Base-by-base conservation (phyloP, 2,329 filamentous ascomycete genomes). In the Cercospora nicotianae region DNA sequence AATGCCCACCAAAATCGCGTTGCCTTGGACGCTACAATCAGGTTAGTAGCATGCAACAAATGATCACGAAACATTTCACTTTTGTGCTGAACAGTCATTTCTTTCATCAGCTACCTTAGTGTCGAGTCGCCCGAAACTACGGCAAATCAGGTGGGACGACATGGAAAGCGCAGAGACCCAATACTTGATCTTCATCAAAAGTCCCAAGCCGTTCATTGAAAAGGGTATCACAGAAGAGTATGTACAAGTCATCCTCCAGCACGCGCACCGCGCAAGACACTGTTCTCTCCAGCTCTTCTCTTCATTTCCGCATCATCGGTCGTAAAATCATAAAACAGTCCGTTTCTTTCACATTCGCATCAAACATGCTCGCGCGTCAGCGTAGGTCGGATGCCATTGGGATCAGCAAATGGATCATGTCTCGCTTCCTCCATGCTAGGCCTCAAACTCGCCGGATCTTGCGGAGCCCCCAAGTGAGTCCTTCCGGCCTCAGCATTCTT, bases 311-410 rank as follows among this genome's bases (percentile, higher is more conserved):
- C 36, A 36, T 48, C 42, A 48, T 13, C 18, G 42, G 20, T 48
- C 9, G 20, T 48, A 48, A 20, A 18, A 23, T 51, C 45, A 51
- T 51, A 16, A 48, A 48, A 23, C 20, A 51, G 2, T 23, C 13
- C 20, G 3, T 58, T 28, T 13, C 13, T 23, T 10, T 20, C 48
- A 20, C 26, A 18, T n/a, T 31, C 28, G 13, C 60, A 9, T 45
- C 69, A 87, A 59, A 87, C 81, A 69, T 80, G 80, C 74, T 87
- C 84, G 58, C 80, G 73, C 59, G 81, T 78, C 75, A 80, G 78
- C 48, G 84, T 83, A 3, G 84, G 81, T 70, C 81, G 70, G 61
- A 69, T 42, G 0, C 77, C 67, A 75, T 77, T 76, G 72, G 79
- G 79, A 67, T 78, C 78, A 31, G 81, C 72, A 73, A 20, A 81